phyloP scores from a whole-genome alignment of 495 filamentous ascomycete genomes.

The Podospora tetraspora region DNA sequence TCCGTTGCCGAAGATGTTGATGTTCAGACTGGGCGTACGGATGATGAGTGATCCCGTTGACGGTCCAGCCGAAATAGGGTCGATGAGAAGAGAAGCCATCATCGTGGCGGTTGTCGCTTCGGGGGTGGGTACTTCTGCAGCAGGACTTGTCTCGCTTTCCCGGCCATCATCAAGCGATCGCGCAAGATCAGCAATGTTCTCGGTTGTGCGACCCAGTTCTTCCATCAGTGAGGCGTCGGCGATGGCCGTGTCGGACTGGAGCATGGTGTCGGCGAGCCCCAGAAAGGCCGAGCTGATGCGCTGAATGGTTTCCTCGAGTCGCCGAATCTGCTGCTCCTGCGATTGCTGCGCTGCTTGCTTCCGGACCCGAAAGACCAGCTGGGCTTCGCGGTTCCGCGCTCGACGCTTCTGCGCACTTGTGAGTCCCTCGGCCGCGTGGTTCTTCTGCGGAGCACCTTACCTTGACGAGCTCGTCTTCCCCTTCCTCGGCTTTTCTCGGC shows the following conservation, averaged over 20 bases:
- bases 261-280: neutral
- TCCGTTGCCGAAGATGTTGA: neutral
- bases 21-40: neutral
- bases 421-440: neutral
- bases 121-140: neutral
- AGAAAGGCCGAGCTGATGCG: slow-evolving; percentile 1
- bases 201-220: neutral
- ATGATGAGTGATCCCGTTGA: neutral
- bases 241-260: neutral
- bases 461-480: neutral
- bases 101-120: neutral
- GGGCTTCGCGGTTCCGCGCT: neutral
- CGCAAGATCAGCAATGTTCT: neutral
- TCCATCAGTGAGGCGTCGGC: neutral
- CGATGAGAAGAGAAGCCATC: neutral
- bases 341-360: neutral
- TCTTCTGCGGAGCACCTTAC: neutral
- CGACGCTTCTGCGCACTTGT: neutral
- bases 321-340: neutral
- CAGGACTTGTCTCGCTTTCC: neutral
- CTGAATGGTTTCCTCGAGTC: neutral
- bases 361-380: neutral
- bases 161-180: neutral
- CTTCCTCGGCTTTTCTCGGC: neutral
- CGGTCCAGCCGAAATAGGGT: neutral